These are phyloP conservation scores for Podospora anserina DNA, from an alignment of 495 filamentous ascomycete genomes.

Conservation along the genomic window DNA sequence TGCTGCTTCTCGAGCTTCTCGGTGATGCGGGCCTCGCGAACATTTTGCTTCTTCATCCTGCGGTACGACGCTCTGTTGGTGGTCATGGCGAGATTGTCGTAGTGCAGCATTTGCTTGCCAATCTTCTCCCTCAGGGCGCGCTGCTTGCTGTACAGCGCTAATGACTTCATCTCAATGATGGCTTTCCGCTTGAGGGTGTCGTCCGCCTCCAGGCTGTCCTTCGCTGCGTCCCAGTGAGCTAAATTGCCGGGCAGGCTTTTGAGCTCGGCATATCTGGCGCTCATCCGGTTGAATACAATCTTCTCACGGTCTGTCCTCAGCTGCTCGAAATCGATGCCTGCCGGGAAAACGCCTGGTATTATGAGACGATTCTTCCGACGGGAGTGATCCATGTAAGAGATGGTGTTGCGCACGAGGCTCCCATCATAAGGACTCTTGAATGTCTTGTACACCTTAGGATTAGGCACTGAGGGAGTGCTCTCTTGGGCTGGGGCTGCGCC, in stretches of 20 bases:
- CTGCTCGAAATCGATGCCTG: slow-evolving; percentile 80
- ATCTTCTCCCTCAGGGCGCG: slow-evolving; percentile 78
- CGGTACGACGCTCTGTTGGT: slow-evolving; percentile 85
- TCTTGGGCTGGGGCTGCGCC: slow-evolving; percentile 30
- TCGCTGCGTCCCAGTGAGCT: slow-evolving; percentile 75
- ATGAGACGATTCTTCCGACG: slow-evolving; percentile 67
- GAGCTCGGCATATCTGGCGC: slow-evolving; percentile 74
- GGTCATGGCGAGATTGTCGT: slow-evolving; percentile 92
- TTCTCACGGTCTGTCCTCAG: slow-evolving; percentile 80
- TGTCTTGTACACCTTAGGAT: slow-evolving; percentile 47
- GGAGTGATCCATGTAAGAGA: slow-evolving; percentile 77
- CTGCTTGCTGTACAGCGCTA: slow-evolving; percentile 80
- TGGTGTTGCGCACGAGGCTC: slow-evolving; percentile 50
- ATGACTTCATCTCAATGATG: slow-evolving; percentile 86
- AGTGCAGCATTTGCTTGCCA: slow-evolving; percentile 83
- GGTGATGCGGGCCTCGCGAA: slow-evolving; percentile 94
- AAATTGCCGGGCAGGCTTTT: slow-evolving; percentile 78
- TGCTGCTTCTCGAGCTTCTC: slow-evolving; percentile 99
- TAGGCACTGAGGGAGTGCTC: slow-evolving; percentile 28
- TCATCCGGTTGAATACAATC: slow-evolving; percentile 85
- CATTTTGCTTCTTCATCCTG: slow-evolving; percentile 91
- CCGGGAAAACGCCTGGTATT: slow-evolving; percentile 82
- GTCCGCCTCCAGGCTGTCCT: slow-evolving; percentile 66
- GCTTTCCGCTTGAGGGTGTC: slow-evolving; percentile 84
- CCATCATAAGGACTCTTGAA: slow-evolving; percentile 64